These are phyloP conservation scores for Botrytis sinoallii DNA, from an alignment of 2,329 filamentous ascomycete genomes.

Conservation along the genomic window DNA sequence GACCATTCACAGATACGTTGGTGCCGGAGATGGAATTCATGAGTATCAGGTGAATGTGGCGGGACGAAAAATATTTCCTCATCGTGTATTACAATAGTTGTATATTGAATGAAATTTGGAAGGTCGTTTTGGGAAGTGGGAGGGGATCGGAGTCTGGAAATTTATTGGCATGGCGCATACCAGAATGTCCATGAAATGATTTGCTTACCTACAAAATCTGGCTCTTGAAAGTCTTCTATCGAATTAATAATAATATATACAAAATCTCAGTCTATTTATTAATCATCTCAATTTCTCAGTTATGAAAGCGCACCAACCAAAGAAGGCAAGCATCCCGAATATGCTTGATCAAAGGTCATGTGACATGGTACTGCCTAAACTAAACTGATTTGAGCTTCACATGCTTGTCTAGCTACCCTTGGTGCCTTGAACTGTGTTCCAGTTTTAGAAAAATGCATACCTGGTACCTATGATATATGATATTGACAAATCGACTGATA, in stretches of 20 bases:
- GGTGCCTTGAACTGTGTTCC: neutral
- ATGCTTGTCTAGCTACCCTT: neutral
- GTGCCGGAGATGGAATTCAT: constrained; percentile 70
- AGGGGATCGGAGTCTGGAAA: constrained; percentile 1
- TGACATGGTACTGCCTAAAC: constrained; percentile 2
- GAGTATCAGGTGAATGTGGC: constrained; percentile 66
- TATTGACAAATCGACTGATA: neutral
- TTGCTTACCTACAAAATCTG: neutral
- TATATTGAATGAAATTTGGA: constrained; percentile 5
- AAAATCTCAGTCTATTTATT: neutral
- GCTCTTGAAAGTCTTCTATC: neutral
- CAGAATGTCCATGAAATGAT: neutral
- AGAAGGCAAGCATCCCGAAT: neutral
- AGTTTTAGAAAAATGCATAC: neutral
- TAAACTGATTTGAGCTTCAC: neutral
- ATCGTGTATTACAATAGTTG: constrained; percentile 49
- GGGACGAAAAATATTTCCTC: constrained; percentile 57
- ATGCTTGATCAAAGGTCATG: neutral
- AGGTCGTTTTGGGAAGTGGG: neutral
- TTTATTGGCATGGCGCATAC: neutral
- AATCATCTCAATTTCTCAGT: neutral
- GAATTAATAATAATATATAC: neutral
- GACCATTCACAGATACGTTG: constrained; percentile 51
- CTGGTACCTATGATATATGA: neutral
- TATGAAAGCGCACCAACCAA: neutral